phyloP scores from a whole-genome alignment of 192 early-diverging fungal species.

The Mortierella claussenii region DNA sequence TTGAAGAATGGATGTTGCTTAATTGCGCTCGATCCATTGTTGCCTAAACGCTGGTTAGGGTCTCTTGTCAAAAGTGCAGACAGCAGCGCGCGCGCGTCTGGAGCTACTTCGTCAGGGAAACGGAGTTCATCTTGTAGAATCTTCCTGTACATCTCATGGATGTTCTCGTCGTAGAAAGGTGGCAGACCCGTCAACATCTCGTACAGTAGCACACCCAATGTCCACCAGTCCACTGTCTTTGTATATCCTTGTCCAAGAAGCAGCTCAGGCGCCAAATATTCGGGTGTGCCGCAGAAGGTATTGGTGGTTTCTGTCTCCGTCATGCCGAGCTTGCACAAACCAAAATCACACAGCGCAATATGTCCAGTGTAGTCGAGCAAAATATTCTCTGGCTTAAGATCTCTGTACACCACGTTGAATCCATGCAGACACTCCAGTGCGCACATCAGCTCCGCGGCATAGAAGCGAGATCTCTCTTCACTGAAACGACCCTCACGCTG shows the following conservation, averaged over 20 bases:
- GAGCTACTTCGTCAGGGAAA: constrained; percentile 81
- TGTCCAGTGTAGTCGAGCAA: constrained; percentile 94
- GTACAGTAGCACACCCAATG: constrained; percentile 90
- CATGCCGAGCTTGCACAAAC: constrained; percentile 95
- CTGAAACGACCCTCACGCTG: constrained; percentile 89
- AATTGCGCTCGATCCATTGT: constrained; percentile 91
- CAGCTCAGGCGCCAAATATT: constrained; percentile 95
- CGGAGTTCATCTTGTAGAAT: constrained; percentile 91
- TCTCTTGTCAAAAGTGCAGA: constrained; percentile 84
- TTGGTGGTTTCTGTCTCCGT: constrained; percentile 91
- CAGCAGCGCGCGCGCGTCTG: constrained; percentile 73
- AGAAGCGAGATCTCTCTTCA: constrained; percentile 91
- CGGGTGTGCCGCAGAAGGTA: constrained; percentile 98
- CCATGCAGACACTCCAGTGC: constrained; percentile 94
- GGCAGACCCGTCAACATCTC: constrained; percentile 92
- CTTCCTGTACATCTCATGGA: constrained; percentile 93
- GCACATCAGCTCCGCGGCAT: constrained; percentile 90
- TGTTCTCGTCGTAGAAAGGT: constrained; percentile 95
- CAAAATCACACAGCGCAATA: constrained; percentile 94
- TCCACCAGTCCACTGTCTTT: constrained; percentile 98
- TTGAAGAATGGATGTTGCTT: constrained; percentile 95
- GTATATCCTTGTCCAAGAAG: constrained; percentile 87
- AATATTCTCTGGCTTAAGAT: constrained; percentile 97
- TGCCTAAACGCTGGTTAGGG: constrained; percentile 83
- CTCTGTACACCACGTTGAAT: constrained; percentile 87